These are phyloP conservation scores for Salix arbutifolia DNA, from an alignment of 345 rosid genomes.

Conservation along the genomic window DNA sequence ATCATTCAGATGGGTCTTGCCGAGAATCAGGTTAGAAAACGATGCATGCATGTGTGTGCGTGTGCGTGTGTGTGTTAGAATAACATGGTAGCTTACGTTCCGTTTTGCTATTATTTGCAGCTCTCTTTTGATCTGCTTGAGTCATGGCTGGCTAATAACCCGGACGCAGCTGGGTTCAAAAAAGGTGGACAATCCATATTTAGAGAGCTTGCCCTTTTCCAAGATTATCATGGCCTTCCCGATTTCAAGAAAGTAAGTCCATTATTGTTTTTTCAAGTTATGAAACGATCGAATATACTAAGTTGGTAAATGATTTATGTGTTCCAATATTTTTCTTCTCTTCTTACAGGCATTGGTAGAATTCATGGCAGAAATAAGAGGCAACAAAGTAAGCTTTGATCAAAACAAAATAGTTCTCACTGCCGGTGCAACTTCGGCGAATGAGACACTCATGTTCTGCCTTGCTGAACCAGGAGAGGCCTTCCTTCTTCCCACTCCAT, in stretches of 20 bases:
- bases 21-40: constrained; percentile 31
- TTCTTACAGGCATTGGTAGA: constrained; percentile 16
- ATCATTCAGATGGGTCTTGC: constrained; percentile 42
- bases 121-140: constrained; percentile 26
- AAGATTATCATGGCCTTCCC: constrained; percentile 32
- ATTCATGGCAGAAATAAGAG: constrained; percentile 25
- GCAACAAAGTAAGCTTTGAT: constrained; percentile 26
- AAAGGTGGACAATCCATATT: constrained; percentile 20
- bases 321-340: neutral
- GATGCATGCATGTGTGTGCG: too few species aligned
- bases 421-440: constrained; percentile 36
- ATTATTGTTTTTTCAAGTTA: neutral
- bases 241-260: constrained; percentile 23
- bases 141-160: constrained; percentile 18
- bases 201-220: constrained; percentile 29
- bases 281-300: too few species aligned
- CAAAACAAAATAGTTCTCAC: constrained; percentile 29
- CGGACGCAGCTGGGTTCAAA: constrained; percentile 7
- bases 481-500: constrained; percentile 33
- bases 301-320: too few species aligned
- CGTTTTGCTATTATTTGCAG: constrained; percentile 9
- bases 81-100: too few species aligned
- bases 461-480: constrained; percentile 31
- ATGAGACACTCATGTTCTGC: constrained; percentile 31
- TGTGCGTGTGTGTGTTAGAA: too few species aligned